Percentiles rank a stretch among this genome's conserved stretches.
Evolutionary conservation across 208 protist genomes (phyloP).

Genomic region (Trypanosoma cruzi): DNA sequence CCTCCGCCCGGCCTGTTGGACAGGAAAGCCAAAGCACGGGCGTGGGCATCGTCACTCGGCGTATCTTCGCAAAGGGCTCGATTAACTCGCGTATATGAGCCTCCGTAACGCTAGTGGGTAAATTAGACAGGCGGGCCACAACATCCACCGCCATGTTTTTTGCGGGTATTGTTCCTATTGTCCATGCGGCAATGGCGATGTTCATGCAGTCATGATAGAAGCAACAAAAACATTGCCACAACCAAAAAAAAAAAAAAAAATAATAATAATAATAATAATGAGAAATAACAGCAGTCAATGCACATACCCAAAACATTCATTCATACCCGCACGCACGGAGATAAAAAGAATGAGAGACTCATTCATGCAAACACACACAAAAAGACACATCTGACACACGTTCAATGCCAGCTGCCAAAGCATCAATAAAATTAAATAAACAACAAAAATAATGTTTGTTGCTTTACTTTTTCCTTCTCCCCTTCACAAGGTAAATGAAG

Average conservation of each 20-base stretch:
- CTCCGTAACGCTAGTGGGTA: slow-evolving; percentile 39
- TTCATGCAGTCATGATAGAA: neutral
- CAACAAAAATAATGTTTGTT: no score
- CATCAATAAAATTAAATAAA: no score
- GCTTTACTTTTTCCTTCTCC: neutral
- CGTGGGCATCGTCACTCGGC: slow-evolving; percentile 36
- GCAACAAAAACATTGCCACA: neutral
- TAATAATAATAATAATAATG: slow-evolving; percentile 15
- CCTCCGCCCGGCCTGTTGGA: slow-evolving; percentile 44
- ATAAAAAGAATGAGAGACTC: slow-evolving; percentile 2
- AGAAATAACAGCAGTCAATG: no score
- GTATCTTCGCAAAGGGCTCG: slow-evolving; percentile 27
- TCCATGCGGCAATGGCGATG: neutral
- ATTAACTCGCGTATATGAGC: slow-evolving; percentile 49
- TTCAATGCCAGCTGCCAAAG: neutral
- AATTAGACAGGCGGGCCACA: slow-evolving; percentile 42
- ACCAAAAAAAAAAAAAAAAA: neutral
- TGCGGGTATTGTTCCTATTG: neutral
- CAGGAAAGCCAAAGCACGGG: slow-evolving; percentile 43
- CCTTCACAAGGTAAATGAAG: neutral
- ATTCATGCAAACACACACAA: neutral
- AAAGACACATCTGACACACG: neutral
- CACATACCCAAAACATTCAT: neutral
- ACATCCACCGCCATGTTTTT: slow-evolving; percentile 25
- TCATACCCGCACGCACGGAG: neutral